A percentile compares a stretch with the other conserved stretches of the same genome.
Evolutionary conservation across 495 filamentous ascomycete genomes (phyloP).

Genomic region (Neurospora sp.): DNA sequence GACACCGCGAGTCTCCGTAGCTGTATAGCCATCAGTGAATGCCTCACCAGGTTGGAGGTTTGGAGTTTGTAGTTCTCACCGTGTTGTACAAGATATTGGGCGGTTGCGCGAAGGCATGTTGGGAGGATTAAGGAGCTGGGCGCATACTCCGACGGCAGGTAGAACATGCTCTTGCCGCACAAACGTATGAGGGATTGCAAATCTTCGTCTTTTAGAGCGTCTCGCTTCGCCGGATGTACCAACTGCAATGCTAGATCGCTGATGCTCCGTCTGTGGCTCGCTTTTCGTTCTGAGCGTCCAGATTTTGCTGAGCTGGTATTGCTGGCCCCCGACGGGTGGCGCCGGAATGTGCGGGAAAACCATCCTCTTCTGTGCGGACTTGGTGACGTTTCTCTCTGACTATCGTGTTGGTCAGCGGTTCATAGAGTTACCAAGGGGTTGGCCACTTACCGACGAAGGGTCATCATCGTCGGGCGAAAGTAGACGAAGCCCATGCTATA

Average conservation of each 20-base stretch:
- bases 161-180: constrained; percentile 59
- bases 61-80: constrained; percentile 35
- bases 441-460: constrained; percentile 7
- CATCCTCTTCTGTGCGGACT: constrained; percentile 14
- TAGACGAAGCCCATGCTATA: constrained; percentile 31
- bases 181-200: constrained; percentile 59
- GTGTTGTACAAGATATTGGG: constrained; percentile 53
- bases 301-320: constrained; percentile 18
- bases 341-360: constrained; percentile 25
- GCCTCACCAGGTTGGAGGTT: neutral
- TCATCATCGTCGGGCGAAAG: constrained; percentile 20
- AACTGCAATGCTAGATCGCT: constrained; percentile 43
- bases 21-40: constrained; percentile 18
- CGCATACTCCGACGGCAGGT: constrained; percentile 55
- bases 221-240: constrained; percentile 36
- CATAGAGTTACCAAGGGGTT: neutral
- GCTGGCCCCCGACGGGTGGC: constrained; percentile 17
- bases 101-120: constrained; percentile 64
- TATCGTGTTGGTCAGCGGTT: neutral
- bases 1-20: constrained; percentile 44
- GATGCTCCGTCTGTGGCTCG: constrained; percentile 35
- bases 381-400: neutral
- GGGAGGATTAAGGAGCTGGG: constrained; percentile 56
- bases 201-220: constrained; percentile 49
- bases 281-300: constrained; percentile 18